Base-by-base conservation (phyloP, 139 green algal genomes). In the Gonium pectorale region DNA sequence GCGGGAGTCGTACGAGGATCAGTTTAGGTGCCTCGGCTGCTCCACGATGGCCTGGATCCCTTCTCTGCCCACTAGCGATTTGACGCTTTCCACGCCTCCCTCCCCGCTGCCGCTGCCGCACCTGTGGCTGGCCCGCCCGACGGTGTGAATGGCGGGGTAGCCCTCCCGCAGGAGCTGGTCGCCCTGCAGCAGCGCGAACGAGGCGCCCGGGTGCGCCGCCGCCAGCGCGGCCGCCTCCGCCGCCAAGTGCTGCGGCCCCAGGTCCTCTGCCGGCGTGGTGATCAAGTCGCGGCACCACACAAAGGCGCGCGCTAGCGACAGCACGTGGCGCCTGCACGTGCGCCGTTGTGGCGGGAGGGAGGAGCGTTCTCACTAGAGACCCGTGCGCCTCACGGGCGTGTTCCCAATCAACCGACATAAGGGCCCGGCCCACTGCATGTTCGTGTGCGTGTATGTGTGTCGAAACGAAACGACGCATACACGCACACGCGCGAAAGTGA, bases 241-340 rank as follows among this genome's bases (percentile, higher is more conserved):
- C 13, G 71, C 86, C 44, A 96, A 74, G 80, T 95, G 81, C 67
- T 91, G 73, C 15, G 91, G 90, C 0, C 90, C 89, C 81, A 95
- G 62, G 69, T 96, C 92, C 63, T 93, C 88, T 9, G 92, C 92
- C 7, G 93, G 93, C 0, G 92, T 95, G 79, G 88, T 95, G 86
- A 95, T 92, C 67, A 96, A 60, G 85, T 96, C 93, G 29, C 93
- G 83, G 3, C 43, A 56, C 79, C 86, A 88, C 60, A 70, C 86
- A 37, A 81, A 84, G 6, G 67, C 72, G 13, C 33, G 51, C 24
- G 74, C 81, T 41, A 93, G 66, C 4, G 78, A 35, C 9, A 33
- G 13, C 31, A 87, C 59, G 31, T 49, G 54, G 26, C 59, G 3
- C 41, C 79, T 86, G 51, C 1, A 15, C 35, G 40, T 26, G 15